Evolutionary conservation across 306 rosid genomes (phyloP), one percentile per base, ranked within the genome.

Genomic region (Parietaria judaica): DNA sequence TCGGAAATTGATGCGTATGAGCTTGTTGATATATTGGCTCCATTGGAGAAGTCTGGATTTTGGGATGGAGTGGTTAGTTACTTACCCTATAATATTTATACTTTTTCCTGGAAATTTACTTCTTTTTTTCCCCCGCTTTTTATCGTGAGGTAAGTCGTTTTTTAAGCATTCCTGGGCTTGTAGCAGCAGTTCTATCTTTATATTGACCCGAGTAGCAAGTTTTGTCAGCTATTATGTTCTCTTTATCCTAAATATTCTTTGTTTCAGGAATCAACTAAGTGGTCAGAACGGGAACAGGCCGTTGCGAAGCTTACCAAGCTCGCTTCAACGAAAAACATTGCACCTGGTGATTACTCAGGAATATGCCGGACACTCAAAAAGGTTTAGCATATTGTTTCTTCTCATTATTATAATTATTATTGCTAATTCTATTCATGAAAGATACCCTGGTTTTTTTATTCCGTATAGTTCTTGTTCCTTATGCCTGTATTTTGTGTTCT

Each of bases 61-160:
- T 94, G 99, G 99, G 99, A 89, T 9, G 84, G 97, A 83, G 97
- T 89, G 97, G 99, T 94, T 43, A 76, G 99, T 83, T 55, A 60
- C 71, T 23, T 23, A 23, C 31, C 31, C 31, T 23, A 23, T 23
- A 23, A 23, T 23, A 23, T 23, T 23, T 23, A 23, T 23, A 23
- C 31, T 23, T 23, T 23, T 23, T 23, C 31, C 31, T 23, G 31
- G 31, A 23, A 23, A 23, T 23, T 23, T 23, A 23, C 31, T 23
- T 23, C 31, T 23, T 23, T 23, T 23, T 23, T 23, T 2, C 31
- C 31, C 31, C 31, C 31, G 31, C 31, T 23, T 23, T 23, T 23
- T 23, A 23, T 23, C 31, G 31, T 23, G 31, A 23, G 31, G 31
- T 23, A 23, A 23, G 31, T 23, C 31, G 31, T 23, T 23, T 23